Conservation (phyloP, 2,329 filamentous ascomycete species). For the Leptographium procerum region DNA sequence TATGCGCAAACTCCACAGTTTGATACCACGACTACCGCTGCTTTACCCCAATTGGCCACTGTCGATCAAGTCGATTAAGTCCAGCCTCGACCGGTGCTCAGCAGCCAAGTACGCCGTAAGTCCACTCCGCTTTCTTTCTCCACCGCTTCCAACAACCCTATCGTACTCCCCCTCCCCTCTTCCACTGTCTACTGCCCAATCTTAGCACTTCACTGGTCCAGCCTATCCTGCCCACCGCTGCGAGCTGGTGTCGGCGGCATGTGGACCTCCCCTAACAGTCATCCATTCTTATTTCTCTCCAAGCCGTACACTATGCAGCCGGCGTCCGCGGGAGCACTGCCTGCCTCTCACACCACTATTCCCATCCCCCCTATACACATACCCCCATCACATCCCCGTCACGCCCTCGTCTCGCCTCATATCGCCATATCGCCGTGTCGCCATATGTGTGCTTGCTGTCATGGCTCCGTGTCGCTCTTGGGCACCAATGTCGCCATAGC, state of each 20-base stretch:
- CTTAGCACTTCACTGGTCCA: not conserved
- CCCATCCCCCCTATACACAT: not conserved
- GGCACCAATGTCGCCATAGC: slow-evolving; percentile 6
- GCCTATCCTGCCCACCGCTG: not conserved
- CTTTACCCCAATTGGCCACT: slow-evolving; percentile 5
- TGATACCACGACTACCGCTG: slow-evolving; percentile 1
- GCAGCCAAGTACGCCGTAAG: not conserved
- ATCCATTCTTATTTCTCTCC: not conserved
- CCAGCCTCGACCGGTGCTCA: slow-evolving; percentile 2
- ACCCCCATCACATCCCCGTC: not conserved
- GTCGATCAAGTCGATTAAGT: not conserved
- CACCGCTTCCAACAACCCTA: not conserved
- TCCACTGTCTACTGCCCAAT: not conserved
- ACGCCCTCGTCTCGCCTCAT: not conserved
- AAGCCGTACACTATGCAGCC: not conserved
- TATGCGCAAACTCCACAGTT: not conserved
- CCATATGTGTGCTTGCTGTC: not conserved
- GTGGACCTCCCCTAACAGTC: not conserved
- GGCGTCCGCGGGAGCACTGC: no score
- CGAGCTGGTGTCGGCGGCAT: not conserved
- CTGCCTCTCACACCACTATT: not conserved
- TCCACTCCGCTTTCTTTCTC: not conserved
- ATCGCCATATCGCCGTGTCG: not conserved
- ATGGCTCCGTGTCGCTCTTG: not conserved
- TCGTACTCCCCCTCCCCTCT: no score